Evolutionary conservation across 805 yeast genomes (phyloP).

Genomic region (Candida bentonensis): DNA sequence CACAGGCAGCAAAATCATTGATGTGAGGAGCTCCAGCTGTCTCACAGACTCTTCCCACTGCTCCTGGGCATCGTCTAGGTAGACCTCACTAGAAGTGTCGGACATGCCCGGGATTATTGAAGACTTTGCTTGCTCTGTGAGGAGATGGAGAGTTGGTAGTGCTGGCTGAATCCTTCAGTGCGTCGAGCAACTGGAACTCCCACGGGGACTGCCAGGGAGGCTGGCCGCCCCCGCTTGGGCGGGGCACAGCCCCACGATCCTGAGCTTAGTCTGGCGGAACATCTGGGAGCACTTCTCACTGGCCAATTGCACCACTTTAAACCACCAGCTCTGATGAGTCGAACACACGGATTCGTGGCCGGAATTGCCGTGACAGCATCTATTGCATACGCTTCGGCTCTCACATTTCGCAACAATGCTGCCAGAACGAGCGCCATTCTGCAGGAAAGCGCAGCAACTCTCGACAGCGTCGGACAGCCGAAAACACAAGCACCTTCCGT

Average conservation of each 20-base stretch:
- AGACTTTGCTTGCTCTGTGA: too few species aligned
- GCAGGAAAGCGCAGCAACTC: neutral
- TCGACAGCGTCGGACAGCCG: neutral
- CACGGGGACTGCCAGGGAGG: too few species aligned
- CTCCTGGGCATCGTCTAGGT: slow-evolving; percentile 34
- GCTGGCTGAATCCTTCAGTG: too few species aligned
- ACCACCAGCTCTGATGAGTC: slow-evolving; percentile 1
- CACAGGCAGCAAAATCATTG: slow-evolving; percentile 42
- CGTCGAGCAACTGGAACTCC: too few species aligned
- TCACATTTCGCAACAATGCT: neutral
- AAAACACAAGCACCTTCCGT: neutral
- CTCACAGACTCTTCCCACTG: slow-evolving; percentile 56
- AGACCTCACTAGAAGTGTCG: slow-evolving; percentile 3
- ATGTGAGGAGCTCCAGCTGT: slow-evolving; percentile 40
- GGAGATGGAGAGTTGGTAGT: too few species aligned
- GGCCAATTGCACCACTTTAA: neutral
- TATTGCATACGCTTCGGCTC: neutral
- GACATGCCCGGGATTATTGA: too few species aligned
- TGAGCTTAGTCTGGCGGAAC: too few species aligned
- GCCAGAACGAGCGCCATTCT: neutral
- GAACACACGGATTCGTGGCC: neutral
- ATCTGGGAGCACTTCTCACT: neutral
- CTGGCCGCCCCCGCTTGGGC: too few species aligned
- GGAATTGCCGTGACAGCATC: neutral
- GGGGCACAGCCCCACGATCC: too few species aligned